phyloP scores from a whole-genome alignment of 345 rosid genomes.

The Rhizophora apiculata region DNA sequence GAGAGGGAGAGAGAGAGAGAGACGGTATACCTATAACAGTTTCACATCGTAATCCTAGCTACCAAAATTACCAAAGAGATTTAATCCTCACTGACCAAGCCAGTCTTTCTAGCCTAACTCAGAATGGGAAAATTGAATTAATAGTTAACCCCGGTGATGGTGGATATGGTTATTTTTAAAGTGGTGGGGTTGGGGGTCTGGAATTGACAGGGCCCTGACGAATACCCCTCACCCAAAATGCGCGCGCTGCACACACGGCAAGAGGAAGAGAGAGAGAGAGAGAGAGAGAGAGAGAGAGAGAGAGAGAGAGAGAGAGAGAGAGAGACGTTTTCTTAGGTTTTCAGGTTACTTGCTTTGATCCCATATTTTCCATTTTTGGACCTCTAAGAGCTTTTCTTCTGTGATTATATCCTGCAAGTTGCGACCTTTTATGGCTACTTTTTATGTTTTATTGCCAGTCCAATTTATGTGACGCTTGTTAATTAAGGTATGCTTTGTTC shows the following conservation, averaged over 20 bases:
- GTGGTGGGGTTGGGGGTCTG: slow-evolving; percentile 20
- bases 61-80: slow-evolving; percentile 39
- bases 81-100: slow-evolving; percentile 32
- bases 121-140: slow-evolving; percentile 10
- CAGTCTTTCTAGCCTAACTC: slow-evolving; percentile 14
- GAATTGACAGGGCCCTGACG: slow-evolving; percentile 33
- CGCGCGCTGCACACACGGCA: slow-evolving; percentile 1
- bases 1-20: slow-evolving; percentile 15
- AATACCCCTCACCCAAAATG: not conserved
- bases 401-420: slow-evolving; percentile 10
- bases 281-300: not conserved
- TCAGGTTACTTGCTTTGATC: slow-evolving; percentile 34
- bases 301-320: not conserved
- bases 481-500: not conserved
- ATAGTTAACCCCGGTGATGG: slow-evolving; percentile 15
- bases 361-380: slow-evolving; percentile 30
- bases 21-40: slow-evolving; percentile 40
- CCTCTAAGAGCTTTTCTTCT: slow-evolving; percentile 12
- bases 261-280: not conserved
- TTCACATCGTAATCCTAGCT: slow-evolving; percentile 53
- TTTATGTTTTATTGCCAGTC: slow-evolving; percentile 5
- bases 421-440: slow-evolving; percentile 17
- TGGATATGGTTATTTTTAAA: slow-evolving; percentile 11
- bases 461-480: not conserved
- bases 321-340: slow-evolving; percentile 7